Percentiles rank a stretch among this genome's conserved stretches.
phyloP scores from a whole-genome alignment of 2,329 filamentous ascomycete species.

The Blastomyces percursus region DNA sequence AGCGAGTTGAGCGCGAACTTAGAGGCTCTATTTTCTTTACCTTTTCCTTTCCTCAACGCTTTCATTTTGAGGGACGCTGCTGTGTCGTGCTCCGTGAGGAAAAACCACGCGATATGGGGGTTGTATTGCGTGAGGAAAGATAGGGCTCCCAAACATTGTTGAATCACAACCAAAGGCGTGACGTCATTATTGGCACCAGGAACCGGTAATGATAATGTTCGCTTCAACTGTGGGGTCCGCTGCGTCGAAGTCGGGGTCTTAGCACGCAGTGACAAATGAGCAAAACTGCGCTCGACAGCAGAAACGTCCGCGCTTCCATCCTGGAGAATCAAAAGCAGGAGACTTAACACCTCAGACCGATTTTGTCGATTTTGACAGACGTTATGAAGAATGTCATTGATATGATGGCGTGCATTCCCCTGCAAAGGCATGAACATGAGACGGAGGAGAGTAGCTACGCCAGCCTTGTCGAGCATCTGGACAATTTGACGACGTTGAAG shows the following conservation, averaged over 20 bases:
- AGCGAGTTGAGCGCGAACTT: conserved; percentile 90
- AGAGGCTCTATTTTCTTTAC: conserved; percentile 68
- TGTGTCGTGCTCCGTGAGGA: conserved; percentile 87
- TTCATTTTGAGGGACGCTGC: conserved; percentile 65
- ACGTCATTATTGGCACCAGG: conserved; percentile 64
- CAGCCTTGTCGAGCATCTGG: conserved; percentile 94
- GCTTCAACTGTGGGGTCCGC: conserved; percentile 71
- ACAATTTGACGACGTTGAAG: conserved; percentile 68
- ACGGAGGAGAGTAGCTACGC: conserved; percentile 90
- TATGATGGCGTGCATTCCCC: conserved; percentile 68
- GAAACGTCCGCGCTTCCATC: conserved; percentile 89
- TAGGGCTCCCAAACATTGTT: conserved; percentile 82
- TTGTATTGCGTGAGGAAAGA: conserved; percentile 77
- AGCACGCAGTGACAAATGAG: conserved; percentile 80
- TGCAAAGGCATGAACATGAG: conserved; percentile 96
- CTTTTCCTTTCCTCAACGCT: conserved; percentile 73
- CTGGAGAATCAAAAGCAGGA: conserved; percentile 83
- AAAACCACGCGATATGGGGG: conserved; percentile 77
- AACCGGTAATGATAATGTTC: conserved; percentile 54
- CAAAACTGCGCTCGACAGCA: conserved; percentile 90
- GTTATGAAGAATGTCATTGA: conserved; percentile 80
- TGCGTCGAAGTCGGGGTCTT: conserved; percentile 69
- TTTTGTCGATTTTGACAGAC: conserved; percentile 97
- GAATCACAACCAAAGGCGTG: conserved; percentile 87
- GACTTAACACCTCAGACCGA: conserved; percentile 83